These are phyloP conservation scores for Euryodendron excelsum DNA, from an alignment of 148 eudicot genomes.

Conservation along the genomic window DNA sequence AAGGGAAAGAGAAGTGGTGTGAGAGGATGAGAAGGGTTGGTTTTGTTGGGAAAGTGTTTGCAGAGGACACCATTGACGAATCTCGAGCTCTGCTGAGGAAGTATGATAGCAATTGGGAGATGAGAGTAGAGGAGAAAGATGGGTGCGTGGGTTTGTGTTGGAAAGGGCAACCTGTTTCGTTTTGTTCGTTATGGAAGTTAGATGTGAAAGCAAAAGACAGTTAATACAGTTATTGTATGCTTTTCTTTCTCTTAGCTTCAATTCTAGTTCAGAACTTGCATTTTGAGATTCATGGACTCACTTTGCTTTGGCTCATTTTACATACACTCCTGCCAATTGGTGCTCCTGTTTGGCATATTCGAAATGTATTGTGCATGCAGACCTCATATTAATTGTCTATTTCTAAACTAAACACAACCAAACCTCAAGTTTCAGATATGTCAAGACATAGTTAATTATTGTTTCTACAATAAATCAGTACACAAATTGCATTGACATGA, in stretches of 20 bases:
- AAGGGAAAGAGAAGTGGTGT: slow-evolving; percentile 51
- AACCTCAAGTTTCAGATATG: too few relatives aligned
- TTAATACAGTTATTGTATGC: neutral
- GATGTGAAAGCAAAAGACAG: slow-evolving; percentile 13
- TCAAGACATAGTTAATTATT: too few relatives aligned
- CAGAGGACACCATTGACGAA: slow-evolving; percentile 45
- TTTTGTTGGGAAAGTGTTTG: slow-evolving; percentile 31
- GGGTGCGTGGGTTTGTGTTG: slow-evolving; percentile 41
- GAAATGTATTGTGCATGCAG: too few relatives aligned
- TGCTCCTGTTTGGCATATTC: too few relatives aligned
- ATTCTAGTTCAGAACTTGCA: too few relatives aligned
- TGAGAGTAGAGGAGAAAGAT: slow-evolving; percentile 46
- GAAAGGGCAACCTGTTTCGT: slow-evolving; percentile 57
- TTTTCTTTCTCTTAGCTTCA: neutral
- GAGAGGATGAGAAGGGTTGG: slow-evolving; percentile 47
- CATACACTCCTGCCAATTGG: too few relatives aligned
- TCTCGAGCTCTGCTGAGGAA: slow-evolving; percentile 45
- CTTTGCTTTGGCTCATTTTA: too few relatives aligned
- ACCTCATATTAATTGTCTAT: too few relatives aligned
- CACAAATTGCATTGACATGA: too few relatives aligned
- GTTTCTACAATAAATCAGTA: too few relatives aligned
- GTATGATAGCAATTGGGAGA: slow-evolving; percentile 58
- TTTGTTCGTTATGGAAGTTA: slow-evolving; percentile 49
- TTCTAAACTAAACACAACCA: too few relatives aligned
- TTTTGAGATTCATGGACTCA: too few relatives aligned